These are phyloP conservation scores for Microsporum canis DNA, from an alignment of 2,329 filamentous ascomycete genomes.

Conservation along the genomic window DNA sequence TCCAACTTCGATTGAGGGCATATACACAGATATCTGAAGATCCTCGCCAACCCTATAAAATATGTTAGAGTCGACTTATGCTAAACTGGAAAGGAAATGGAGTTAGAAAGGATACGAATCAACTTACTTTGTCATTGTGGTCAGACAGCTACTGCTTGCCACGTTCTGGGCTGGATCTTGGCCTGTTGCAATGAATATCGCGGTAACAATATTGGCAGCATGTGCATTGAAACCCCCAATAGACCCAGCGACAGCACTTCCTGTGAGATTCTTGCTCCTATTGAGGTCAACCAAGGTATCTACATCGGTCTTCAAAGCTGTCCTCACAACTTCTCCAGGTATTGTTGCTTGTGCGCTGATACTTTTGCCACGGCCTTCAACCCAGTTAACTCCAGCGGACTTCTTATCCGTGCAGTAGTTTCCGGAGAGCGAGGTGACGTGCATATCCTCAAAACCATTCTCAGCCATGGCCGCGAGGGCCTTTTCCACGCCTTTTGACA, in stretches of 20 bases:
- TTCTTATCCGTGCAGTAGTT: slow-evolving; percentile 99
- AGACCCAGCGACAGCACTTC: slow-evolving; percentile 83
- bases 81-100: not conserved
- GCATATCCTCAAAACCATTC: slow-evolving; percentile 93
- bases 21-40: slow-evolving; percentile 92
- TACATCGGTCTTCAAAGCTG: slow-evolving; percentile 84
- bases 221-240: slow-evolving; percentile 97
- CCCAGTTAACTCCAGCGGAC: slow-evolving; percentile 94
- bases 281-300: slow-evolving; percentile 88
- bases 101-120: not conserved
- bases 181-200: slow-evolving; percentile 87
- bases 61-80: slow-evolving; percentile 12
- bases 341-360: slow-evolving; percentile 96
- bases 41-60: slow-evolving; percentile 61
- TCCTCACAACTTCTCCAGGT: slow-evolving; percentile 71
- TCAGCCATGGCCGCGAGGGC: slow-evolving; percentile 76
- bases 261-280: slow-evolving; percentile 87
- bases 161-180: slow-evolving; percentile 97
- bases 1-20: slow-evolving; percentile 95
- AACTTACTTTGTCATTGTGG: slow-evolving; percentile 96
- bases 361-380: slow-evolving; percentile 92
- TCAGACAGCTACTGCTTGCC: slow-evolving; percentile 94
- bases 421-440: slow-evolving; percentile 82
- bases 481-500: slow-evolving; percentile 95
- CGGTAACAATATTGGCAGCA: slow-evolving; percentile 97